These are phyloP conservation scores for Clarireedia homoeocarpa DNA, from an alignment of 2,329 filamentous ascomycete species.

Conservation along the genomic window DNA sequence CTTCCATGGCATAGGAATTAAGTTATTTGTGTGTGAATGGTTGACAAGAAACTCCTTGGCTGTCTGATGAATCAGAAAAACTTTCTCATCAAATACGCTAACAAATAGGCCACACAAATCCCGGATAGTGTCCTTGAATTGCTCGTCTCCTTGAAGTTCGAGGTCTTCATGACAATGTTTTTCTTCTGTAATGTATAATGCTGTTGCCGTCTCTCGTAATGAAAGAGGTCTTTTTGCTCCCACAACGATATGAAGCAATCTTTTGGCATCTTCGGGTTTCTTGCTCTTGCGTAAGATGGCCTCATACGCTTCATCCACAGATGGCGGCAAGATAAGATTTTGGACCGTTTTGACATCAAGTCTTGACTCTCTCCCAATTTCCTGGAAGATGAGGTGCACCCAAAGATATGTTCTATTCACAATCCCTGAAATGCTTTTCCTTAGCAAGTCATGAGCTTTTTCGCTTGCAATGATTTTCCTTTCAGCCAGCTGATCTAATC, in stretches of 20 bases:
- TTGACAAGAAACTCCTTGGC: conserved; percentile 9
- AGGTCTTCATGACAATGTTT: conserved; percentile 1
- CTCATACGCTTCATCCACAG: conserved; percentile 2
- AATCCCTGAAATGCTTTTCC: not conserved
- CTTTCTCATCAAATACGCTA: conserved; percentile 1
- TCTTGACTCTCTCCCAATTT: not conserved
- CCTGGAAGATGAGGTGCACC: conserved; percentile 7
- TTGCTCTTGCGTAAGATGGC: not conserved
- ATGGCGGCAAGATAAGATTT: not conserved
- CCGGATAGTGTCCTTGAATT: not conserved
- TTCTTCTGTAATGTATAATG: not conserved
- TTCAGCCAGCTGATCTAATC: not conserved
- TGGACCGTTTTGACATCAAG: not conserved
- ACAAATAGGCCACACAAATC: conserved; percentile 8
- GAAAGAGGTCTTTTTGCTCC: conserved; percentile 4
- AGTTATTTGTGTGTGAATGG: not conserved
- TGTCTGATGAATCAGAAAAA: conserved; percentile 10
- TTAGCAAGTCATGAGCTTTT: not conserved
- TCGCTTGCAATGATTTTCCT: not conserved
- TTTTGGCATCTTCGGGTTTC: not conserved
- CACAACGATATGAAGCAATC: conserved; percentile 8
- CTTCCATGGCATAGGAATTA: not conserved
- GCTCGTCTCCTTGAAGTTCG: conserved; percentile 6
- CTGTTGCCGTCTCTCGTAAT: conserved; percentile 1
- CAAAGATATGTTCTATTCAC: conserved; percentile 9